Percentiles rank a stretch among this genome's conserved stretches.
Conservation (phyloP, 352 stramenopile genomes). For the Phytophthora cajani region DNA sequence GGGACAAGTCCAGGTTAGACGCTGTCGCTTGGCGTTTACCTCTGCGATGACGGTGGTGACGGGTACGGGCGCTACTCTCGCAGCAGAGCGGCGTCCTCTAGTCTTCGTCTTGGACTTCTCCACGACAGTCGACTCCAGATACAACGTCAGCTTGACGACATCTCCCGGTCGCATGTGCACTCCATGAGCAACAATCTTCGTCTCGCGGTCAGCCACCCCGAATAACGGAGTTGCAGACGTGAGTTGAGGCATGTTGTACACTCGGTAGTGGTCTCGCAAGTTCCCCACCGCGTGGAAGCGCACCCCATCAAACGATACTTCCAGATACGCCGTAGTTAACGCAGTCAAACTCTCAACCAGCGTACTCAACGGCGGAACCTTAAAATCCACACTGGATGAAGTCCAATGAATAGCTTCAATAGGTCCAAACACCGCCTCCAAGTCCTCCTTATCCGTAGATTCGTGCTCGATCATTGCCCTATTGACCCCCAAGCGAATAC, state of each 20-base stretch:
- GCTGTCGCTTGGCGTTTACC: constrained; percentile 54
- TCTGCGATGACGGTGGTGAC: constrained; percentile 39
- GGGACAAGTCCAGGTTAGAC: constrained; percentile 59
- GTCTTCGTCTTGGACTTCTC: constrained; percentile 17
- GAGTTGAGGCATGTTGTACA: constrained; percentile 70
- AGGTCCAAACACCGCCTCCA: constrained; percentile 43
- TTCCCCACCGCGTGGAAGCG: constrained; percentile 60
- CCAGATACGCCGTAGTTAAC: constrained; percentile 44
- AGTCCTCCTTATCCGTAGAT: background rate
- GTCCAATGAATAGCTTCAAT: constrained; percentile 49
- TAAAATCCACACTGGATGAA: constrained; percentile 48
- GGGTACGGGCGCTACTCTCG: constrained; percentile 16
- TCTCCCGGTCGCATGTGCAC: constrained; percentile 47
- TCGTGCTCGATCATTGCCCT: background rate
- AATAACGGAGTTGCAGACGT: constrained; percentile 56
- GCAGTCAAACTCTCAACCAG: constrained; percentile 39
- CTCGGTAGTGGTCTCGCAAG: constrained; percentile 52
- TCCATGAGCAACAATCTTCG: constrained; percentile 49
- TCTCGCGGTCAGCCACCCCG: constrained; percentile 54
- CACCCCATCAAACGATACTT: constrained; percentile 62
- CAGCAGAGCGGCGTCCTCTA: constrained; percentile 9
- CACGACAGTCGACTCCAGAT: constrained; percentile 28
- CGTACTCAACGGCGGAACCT: constrained; percentile 44
- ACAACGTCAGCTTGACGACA: constrained; percentile 54
- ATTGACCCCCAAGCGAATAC: constrained; percentile 44